phyloP scores from a whole-genome alignment of 2,329 filamentous ascomycete genomes.

The Penicillium thymicola region DNA sequence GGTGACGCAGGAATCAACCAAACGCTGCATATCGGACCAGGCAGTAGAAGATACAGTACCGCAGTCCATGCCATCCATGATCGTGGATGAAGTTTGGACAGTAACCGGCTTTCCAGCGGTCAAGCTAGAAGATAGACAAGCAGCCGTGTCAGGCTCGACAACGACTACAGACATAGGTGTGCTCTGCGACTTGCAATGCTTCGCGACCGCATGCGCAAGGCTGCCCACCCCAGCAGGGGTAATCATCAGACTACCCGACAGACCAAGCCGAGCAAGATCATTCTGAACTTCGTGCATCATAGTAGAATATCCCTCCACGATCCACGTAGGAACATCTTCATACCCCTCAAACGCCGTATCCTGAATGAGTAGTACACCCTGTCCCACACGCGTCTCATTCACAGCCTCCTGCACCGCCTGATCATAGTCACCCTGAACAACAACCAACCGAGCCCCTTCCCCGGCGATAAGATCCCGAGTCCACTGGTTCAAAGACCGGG shows the following conservation, averaged over 20 bases:
- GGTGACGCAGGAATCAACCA: slow-evolving; percentile 59
- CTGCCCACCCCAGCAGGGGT: slow-evolving; percentile 71
- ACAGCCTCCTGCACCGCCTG: slow-evolving; percentile 54
- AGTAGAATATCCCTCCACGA: slow-evolving; percentile 73
- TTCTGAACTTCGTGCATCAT: slow-evolving; percentile 66
- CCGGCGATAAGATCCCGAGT: slow-evolving; percentile 55
- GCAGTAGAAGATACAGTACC: slow-evolving; percentile 64
- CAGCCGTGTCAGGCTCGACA: slow-evolving; percentile 67
- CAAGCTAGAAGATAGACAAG: slow-evolving; percentile 52
- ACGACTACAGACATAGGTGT: slow-evolving; percentile 51
- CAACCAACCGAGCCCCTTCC: slow-evolving; percentile 61
- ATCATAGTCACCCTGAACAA: slow-evolving; percentile 62
- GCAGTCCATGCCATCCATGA: slow-evolving; percentile 73
- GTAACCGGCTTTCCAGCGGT: slow-evolving; percentile 47
- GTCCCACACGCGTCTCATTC: slow-evolving; percentile 34
- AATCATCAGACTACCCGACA: slow-evolving; percentile 52
- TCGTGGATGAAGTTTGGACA: slow-evolving; percentile 59
- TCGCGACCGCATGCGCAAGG: slow-evolving; percentile 65
- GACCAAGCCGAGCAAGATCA: slow-evolving; percentile 50
- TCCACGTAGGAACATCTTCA: slow-evolving; percentile 66
- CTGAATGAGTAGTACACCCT: slow-evolving; percentile 58
- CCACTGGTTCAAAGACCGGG: slow-evolving; percentile 52
- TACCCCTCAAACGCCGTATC: slow-evolving; percentile 68
- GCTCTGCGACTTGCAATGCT: slow-evolving; percentile 57
- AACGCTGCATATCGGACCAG: slow-evolving; percentile 58